Conservation (phyloP, 1,284 basidiomycete species). For the Ustilago bromivora region DNA sequence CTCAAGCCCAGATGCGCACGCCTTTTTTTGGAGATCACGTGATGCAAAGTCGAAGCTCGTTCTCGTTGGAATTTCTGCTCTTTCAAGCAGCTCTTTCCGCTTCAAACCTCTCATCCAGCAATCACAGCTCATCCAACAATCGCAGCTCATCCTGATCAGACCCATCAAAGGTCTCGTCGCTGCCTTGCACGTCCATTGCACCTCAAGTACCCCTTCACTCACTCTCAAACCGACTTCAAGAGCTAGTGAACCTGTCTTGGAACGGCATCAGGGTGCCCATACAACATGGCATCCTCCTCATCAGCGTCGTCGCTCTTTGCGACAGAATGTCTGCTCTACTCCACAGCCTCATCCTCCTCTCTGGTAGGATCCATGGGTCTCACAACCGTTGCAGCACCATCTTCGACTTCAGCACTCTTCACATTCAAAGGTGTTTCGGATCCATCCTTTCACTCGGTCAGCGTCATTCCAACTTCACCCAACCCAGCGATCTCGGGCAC, state of each 20-base stretch:
- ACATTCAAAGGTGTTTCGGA: conserved; percentile 58
- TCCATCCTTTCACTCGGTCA: conserved; percentile 49
- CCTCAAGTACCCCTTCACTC: no score
- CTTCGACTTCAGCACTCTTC: conserved; percentile 54
- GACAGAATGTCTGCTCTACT: conserved; percentile 56
- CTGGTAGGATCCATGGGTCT: conserved; percentile 50
- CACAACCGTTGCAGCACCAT: conserved; percentile 47
- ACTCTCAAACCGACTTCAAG: background rate
- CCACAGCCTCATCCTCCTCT: conserved; percentile 52
- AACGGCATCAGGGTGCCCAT: background rate
- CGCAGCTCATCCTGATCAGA: no score
- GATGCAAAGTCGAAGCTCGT: background rate
- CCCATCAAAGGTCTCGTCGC: no score
- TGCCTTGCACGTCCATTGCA: no score
- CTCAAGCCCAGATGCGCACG: no score
- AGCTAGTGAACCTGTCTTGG: background rate
- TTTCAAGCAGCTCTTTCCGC: background rate
- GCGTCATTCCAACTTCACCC: conserved; percentile 37
- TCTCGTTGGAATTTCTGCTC: background rate
- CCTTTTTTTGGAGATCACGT: no score
- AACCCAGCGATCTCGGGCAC: conserved; percentile 76
- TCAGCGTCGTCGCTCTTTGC: conserved; percentile 50
- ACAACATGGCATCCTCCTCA: conserved; percentile 31
- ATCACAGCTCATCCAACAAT: background rate
- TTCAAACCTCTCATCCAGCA: background rate